A percentile compares a stretch with the other conserved stretches of the same genome.
These are phyloP conservation scores for Xylaria sp. DNA, from an alignment of 2,329 filamentous ascomycete species.

Conservation along the genomic window DNA sequence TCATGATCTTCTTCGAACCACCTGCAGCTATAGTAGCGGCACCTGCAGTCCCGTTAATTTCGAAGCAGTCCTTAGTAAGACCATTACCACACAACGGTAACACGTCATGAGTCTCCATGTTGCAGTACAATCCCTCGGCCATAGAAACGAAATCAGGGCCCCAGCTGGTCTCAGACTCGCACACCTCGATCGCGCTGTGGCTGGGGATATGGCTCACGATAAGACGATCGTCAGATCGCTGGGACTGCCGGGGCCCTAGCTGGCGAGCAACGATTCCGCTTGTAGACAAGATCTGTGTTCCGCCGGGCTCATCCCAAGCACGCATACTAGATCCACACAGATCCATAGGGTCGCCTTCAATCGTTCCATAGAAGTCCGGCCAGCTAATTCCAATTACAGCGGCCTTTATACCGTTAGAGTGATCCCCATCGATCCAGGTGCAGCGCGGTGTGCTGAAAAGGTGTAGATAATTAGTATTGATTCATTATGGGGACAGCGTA, in stretches of 20 bases:
- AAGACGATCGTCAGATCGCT: conserved; percentile 34
- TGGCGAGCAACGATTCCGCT: background rate
- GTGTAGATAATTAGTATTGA: background rate
- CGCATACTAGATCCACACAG: conserved; percentile 22
- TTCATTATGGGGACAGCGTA: background rate
- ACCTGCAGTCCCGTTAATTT: conserved; percentile 16
- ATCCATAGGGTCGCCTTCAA: conserved; percentile 5
- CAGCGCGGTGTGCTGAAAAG: conserved; percentile 21
- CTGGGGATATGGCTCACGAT: conserved; percentile 39
- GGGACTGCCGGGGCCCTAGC: conserved; percentile 21
- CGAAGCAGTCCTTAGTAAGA: conserved; percentile 39
- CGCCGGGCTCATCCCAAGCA: conserved; percentile 18
- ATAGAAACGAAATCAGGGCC: conserved; percentile 51
- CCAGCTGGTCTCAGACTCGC: conserved; percentile 45
- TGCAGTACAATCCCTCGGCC: conserved; percentile 49
- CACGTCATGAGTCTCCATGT: conserved; percentile 48
- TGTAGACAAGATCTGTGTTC: background rate
- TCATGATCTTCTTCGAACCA: conserved; percentile 3
- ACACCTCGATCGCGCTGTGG: conserved; percentile 50
- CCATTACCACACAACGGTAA: conserved; percentile 45
- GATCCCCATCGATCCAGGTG: conserved; percentile 33
- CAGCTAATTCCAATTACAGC: conserved; percentile 22
- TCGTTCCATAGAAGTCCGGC: conserved; percentile 14
- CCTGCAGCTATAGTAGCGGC: conserved; percentile 3
- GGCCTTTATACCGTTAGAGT: conserved; percentile 29